A percentile compares a stretch with the other conserved stretches of the same genome.
Evolutionary conservation across 164 flowering plant species (phyloP).

Genomic region (Stephania cephalantha): DNA sequence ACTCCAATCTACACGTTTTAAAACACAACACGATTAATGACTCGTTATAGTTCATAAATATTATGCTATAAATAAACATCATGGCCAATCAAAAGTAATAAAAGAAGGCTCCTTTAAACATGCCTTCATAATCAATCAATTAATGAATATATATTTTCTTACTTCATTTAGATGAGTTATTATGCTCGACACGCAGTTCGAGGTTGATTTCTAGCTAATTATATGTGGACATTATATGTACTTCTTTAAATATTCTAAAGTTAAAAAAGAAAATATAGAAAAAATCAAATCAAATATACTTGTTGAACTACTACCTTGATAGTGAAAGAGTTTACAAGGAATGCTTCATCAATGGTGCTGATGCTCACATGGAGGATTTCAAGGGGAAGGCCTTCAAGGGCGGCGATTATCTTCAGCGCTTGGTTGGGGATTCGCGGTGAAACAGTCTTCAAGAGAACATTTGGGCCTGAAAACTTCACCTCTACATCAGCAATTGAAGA

Average conservation of each 20-base stretch:
- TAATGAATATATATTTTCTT: neutral
- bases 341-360: constrained; percentile 55
- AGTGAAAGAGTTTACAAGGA: constrained; percentile 70
- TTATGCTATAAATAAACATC: neutral
- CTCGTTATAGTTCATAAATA: constrained; percentile 9
- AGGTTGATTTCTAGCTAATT: neutral
- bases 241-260: neutral
- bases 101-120: neutral
- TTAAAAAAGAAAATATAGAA: too few species aligned
- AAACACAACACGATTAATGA: neutral
- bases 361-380: constrained; percentile 73
- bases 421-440: constrained; percentile 73
- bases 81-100: neutral
- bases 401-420: constrained; percentile 54
- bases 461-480: constrained; percentile 81
- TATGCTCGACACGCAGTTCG: neutral
- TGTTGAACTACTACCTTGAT: constrained; percentile 60
- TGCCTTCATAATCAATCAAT: neutral
- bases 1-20: constrained; percentile 64
- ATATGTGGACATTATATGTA: neutral
- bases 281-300: too few species aligned
- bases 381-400: constrained; percentile 66
- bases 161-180: neutral
- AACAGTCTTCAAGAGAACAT: constrained; percentile 65
- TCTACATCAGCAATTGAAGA: constrained; percentile 78